Evolutionary conservation across 306 rosid species (phyloP), one percentile per base, ranked within the genome.

Genomic region (Pyrus pyrifolia): DNA sequence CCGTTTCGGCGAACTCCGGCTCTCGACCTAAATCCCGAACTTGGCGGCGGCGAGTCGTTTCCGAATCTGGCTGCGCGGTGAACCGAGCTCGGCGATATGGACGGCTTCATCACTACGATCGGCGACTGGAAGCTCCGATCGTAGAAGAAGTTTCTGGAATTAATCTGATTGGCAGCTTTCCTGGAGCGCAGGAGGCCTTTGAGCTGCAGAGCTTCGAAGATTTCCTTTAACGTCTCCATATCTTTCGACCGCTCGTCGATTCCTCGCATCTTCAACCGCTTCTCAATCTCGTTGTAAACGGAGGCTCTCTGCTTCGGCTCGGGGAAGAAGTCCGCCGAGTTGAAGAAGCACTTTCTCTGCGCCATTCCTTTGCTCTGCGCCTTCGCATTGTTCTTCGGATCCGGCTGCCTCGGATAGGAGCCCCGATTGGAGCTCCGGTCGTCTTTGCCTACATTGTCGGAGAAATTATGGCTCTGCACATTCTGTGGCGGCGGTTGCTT

Each of bases 181-280:
- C 71, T 82, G 13, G 97, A 87, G 84, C 86, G 99, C 11, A 95
- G 85, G 31, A 92, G 97, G 1, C 97, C 99, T 71, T 92, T 95
- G 38, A 95, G 97, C 84, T 92, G 99, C 74, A 90, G 76, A 42
- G 97, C 97, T 27, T 95, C 97, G 7, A 95, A 82, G 80, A 90
- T 89, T 35, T 92, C 93, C 78, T 89, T 95, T 55, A 86, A 80
- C 10, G 96, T 90, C 64, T 92, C 93, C 58, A 87, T 86, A 85
- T 95, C 96, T 65, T 85, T 84, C 2, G 91, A 83, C 3, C 96
- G 90, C 30, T 90, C 93, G 14, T 90, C 90, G 22, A 92, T 92
- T 25, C 97, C 97, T 76, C 92, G 85, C 91, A 88, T 85, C 86
- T 60, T 86, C 84, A 90, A 51, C 85, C 92, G 85, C 87, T 78